Base-by-base conservation (phyloP, 441 rosid genomes). In the Viola pubescens region DNA sequence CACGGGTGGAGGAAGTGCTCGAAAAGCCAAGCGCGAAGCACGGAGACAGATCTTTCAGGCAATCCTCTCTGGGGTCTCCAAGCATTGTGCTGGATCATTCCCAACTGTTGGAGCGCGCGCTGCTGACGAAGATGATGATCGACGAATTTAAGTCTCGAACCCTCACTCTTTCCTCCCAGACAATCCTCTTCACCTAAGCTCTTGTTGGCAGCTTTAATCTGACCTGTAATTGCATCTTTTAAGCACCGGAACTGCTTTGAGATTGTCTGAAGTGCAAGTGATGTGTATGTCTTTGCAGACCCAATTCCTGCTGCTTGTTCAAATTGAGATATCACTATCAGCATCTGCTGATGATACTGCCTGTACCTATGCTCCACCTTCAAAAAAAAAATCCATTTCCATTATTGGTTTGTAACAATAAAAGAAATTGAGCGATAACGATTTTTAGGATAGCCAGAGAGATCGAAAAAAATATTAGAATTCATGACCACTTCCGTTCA, bases 1-100 rank as follows among this genome's bases (percentile, higher is more conserved):
- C 51, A 91, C 96, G 98, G 98, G 54, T 91, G 96, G 50, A 91
- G 86, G 68, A 91, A 88, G 82, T 91, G 95, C 37, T 88, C 95
- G 59, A 91, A 91, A 12, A 91, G 98, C 98, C 96, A 91, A 52
- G 98, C 77, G 13, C 96, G 87, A 67, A 91, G 94, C 40, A 86
- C 81, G 0, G 82, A 80, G 48, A 88, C 95, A 1, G 98, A 86
- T 47, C 83, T 76, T 56, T 91, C 96, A 0, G 98, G 98, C 72
- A 91, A 77, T 57, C 98, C 98, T 79, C 95, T 72, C 69, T 86
- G 82, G 7, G 96, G 95, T 73, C 72, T 69, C 89, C 95, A 19
- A 82, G 89, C 68, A 71, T 89, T 87, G 70, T 89, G 97, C 81
- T 92, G 98, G 78, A 89, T 85, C 97, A 89, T 85, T 86, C 70